Conservation (phyloP, 805 yeast species). For the Limtongozyma cylindracea region DNA sequence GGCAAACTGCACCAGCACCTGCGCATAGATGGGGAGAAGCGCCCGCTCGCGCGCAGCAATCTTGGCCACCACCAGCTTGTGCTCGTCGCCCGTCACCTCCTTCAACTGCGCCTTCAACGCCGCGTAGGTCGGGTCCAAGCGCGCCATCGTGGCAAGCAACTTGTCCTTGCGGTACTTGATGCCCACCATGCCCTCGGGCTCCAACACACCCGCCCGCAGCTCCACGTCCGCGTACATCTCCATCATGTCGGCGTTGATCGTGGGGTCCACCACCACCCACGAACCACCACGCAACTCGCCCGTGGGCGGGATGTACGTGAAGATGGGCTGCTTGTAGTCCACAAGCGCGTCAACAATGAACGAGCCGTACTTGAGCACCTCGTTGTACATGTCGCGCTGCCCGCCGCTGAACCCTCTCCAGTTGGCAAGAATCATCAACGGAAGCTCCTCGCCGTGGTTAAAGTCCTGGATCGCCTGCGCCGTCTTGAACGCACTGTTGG, state of each 20-base stretch:
- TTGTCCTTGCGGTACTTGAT: slow-evolving; percentile 92
- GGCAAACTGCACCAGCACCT: slow-evolving; percentile 87
- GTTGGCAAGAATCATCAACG: slow-evolving; percentile 91
- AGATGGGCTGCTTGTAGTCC: slow-evolving; percentile 88
- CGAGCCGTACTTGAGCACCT: slow-evolving; percentile 91
- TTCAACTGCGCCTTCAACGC: slow-evolving; percentile 31
- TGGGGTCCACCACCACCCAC: slow-evolving; percentile 99
- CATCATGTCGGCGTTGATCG: slow-evolving; percentile 92
- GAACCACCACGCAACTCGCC: slow-evolving; percentile 99
- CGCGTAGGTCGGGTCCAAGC: slow-evolving; percentile 61
- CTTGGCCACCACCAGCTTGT: slow-evolving; percentile 34
- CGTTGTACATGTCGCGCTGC: slow-evolving; percentile 98
- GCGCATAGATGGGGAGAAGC: slow-evolving; percentile 72
- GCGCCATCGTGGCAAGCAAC: slow-evolving; percentile 69
- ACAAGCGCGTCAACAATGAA: slow-evolving; percentile 93
- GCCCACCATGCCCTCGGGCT: slow-evolving; percentile 98
- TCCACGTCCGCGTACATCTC: slow-evolving; percentile 97
- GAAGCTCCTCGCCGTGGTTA: slow-evolving; percentile 94
- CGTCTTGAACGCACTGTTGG: slow-evolving; percentile 96
- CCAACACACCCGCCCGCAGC: slow-evolving; percentile 92
- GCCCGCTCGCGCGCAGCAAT: slow-evolving; percentile 56
- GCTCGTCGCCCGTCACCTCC: slow-evolving; percentile 33
- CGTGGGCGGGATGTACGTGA: slow-evolving; percentile 91
- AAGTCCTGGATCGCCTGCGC: slow-evolving; percentile 96
- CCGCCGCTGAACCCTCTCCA: slow-evolving; percentile 99